Percentiles rank a stretch among this genome's conserved stretches.
Evolutionary conservation across 208 protist genomes (phyloP).

Genomic region (Trypanosoma platydactyli): DNA sequence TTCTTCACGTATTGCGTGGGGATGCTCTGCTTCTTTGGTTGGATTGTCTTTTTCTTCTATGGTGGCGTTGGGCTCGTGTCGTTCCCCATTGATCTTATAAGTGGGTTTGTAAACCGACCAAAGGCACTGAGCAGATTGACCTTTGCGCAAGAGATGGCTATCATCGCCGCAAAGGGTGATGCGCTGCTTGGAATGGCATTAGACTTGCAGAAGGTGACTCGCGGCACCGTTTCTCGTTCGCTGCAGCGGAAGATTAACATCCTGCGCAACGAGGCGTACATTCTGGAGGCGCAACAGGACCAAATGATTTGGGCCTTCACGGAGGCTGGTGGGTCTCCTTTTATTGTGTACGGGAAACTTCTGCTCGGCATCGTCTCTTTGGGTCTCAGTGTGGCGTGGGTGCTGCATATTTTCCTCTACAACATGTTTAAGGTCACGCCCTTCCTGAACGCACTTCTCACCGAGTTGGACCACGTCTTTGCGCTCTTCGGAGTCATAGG

Average conservation of each 20-base stretch:
- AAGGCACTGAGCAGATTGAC: constrained; percentile 49
- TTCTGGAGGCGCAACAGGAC: constrained; percentile 32
- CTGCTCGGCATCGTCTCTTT: constrained; percentile 32
- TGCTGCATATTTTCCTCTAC: constrained; percentile 69
- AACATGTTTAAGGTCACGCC: constrained; percentile 33
- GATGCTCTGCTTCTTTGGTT: constrained; percentile 80
- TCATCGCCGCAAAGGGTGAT: constrained; percentile 35
- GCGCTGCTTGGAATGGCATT: constrained; percentile 39
- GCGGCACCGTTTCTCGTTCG: constrained; percentile 3
- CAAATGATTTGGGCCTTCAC: constrained; percentile 31
- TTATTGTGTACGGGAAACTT: constrained; percentile 28
- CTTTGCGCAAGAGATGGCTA: constrained; percentile 71
- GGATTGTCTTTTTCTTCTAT: constrained; percentile 92
- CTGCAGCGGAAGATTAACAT: constrained; percentile 31
- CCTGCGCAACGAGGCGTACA: constrained; percentile 32
- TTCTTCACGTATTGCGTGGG: constrained; percentile 84
- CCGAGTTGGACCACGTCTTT: constrained; percentile 46
- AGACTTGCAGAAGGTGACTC: constrained; percentile 8
- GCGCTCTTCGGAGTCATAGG: constrained; percentile 57
- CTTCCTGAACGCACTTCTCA: constrained; percentile 61
- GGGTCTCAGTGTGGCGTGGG: constrained; percentile 40
- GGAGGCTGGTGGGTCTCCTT: constrained; percentile 27
- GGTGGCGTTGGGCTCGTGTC: constrained; percentile 91
- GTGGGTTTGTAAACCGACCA: constrained; percentile 48
- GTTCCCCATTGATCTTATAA: constrained; percentile 90